Evolutionary conservation across 306 rosid species (phyloP).

Genomic region (Ormosia semicastrata): DNA sequence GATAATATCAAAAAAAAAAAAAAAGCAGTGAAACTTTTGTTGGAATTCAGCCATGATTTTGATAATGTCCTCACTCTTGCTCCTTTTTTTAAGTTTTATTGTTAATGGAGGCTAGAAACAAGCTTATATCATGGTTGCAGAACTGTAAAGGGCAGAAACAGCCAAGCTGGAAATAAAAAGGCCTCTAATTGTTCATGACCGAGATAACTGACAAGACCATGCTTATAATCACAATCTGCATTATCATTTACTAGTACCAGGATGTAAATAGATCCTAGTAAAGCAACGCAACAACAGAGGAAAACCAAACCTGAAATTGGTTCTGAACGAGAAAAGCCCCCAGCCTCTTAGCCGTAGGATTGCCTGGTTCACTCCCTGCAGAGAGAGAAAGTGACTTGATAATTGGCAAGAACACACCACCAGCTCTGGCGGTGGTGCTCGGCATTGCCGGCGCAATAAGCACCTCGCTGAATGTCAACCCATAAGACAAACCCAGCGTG

Average conservation of each 20-base stretch:
- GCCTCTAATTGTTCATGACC: not conserved
- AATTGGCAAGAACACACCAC: slow-evolving; percentile 92
- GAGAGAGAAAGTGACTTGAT: slow-evolving; percentile 83
- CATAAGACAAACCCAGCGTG: slow-evolving; percentile 84
- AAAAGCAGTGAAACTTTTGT: not conserved
- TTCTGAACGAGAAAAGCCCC: slow-evolving; percentile 82
- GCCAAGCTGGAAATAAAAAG: not conserved
- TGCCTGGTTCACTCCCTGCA: slow-evolving; percentile 72
- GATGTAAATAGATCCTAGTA: not conserved
- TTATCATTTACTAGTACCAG: not conserved
- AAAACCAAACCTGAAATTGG: slow-evolving; percentile 79
- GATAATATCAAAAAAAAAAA: not conserved
- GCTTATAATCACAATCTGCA: not conserved
- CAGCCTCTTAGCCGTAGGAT: slow-evolving; percentile 61
- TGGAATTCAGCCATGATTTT: not conserved
- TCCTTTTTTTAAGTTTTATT: not conserved
- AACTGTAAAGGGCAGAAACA: not conserved
- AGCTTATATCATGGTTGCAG: not conserved
- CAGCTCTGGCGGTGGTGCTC: slow-evolving; percentile 93
- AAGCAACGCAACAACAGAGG: not conserved
- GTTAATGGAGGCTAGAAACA: not conserved
- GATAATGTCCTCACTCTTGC: not conserved
- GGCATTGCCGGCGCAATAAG: slow-evolving; percentile 99
- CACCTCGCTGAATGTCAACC: slow-evolving; percentile 80
- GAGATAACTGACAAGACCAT: not conserved